These are phyloP conservation scores for Pseudocercospora eumusae DNA, from an alignment of 2,329 filamentous ascomycete genomes.

Conservation along the genomic window DNA sequence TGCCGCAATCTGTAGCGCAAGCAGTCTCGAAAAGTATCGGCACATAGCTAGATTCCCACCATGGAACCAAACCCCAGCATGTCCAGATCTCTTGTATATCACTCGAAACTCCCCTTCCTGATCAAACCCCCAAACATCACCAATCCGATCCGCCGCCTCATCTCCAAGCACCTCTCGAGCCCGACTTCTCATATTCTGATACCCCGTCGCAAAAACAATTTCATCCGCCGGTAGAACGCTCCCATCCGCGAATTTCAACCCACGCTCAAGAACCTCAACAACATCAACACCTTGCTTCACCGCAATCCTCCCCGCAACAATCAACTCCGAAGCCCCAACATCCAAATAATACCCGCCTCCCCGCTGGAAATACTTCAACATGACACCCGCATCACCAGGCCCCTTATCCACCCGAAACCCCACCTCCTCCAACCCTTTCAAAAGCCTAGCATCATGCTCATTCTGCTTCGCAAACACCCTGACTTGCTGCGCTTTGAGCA, in stretches of 20 bases:
- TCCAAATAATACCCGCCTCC: constrained; percentile 63
- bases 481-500: constrained; percentile 31
- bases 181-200: constrained; percentile 45
- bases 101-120: constrained; percentile 47
- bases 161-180: constrained; percentile 45
- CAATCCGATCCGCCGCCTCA: constrained; percentile 43
- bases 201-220: constrained; percentile 52
- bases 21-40: constrained; percentile 10
- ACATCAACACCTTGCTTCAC: constrained; percentile 44
- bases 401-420: constrained; percentile 47
- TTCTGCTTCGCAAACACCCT: neutral
- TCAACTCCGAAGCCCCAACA: constrained; percentile 63
- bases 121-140: constrained; percentile 50
- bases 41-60: neutral
- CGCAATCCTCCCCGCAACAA: constrained; percentile 58
- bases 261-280: constrained; percentile 41
- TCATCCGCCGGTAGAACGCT: constrained; percentile 47
- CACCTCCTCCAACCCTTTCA: constrained; percentile 44
- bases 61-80: constrained; percentile 8
- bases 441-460: constrained; percentile 17
- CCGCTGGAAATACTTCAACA: constrained; percentile 42
- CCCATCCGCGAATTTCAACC: constrained; percentile 48
- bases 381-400: constrained; percentile 41
- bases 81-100: constrained; percentile 1
- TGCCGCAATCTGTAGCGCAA: constrained; percentile 7